phyloP scores from a whole-genome alignment of 805 yeast species.

The Torulaspora microellipsoides region DNA sequence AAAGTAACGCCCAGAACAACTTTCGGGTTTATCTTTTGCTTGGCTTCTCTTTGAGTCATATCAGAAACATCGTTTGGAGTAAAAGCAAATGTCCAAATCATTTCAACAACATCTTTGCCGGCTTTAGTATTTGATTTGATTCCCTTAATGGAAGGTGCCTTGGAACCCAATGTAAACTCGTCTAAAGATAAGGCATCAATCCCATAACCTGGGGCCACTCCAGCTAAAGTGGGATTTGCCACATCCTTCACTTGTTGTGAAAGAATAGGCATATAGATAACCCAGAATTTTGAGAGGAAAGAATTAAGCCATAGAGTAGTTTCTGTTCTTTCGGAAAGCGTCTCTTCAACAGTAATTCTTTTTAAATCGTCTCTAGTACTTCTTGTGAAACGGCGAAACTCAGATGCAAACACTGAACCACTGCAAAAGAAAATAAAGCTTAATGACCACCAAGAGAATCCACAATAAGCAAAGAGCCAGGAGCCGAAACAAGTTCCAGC shows the following conservation, averaged over 20 bases:
- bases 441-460: slow-evolving; percentile 62
- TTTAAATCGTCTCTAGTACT: slow-evolving; percentile 72
- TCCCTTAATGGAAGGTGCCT: slow-evolving; percentile 70
- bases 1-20: slow-evolving; percentile 75
- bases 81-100: slow-evolving; percentile 81
- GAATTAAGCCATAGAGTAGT: slow-evolving; percentile 80
- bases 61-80: slow-evolving; percentile 79
- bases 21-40: slow-evolving; percentile 69
- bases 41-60: slow-evolving; percentile 73
- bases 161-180: slow-evolving; percentile 75
- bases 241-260: slow-evolving; percentile 67
- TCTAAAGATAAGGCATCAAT: slow-evolving; percentile 69
- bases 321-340: slow-evolving; percentile 59
- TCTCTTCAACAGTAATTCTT: slow-evolving; percentile 58
- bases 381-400: slow-evolving; percentile 70
- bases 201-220: slow-evolving; percentile 78
- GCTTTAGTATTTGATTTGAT: slow-evolving; percentile 68
- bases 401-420: slow-evolving; percentile 64
- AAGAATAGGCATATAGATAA: slow-evolving; percentile 80
- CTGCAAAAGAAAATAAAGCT: slow-evolving; percentile 55
- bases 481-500: slow-evolving; percentile 69
- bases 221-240: slow-evolving; percentile 64
- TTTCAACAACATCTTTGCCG: slow-evolving; percentile 64
- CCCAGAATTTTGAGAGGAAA: slow-evolving; percentile 78
- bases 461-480: slow-evolving; percentile 59